Base-by-base conservation (phyloP, 202 grass and related monocot species). In the Dendrocalamus latiflorus region DNA sequence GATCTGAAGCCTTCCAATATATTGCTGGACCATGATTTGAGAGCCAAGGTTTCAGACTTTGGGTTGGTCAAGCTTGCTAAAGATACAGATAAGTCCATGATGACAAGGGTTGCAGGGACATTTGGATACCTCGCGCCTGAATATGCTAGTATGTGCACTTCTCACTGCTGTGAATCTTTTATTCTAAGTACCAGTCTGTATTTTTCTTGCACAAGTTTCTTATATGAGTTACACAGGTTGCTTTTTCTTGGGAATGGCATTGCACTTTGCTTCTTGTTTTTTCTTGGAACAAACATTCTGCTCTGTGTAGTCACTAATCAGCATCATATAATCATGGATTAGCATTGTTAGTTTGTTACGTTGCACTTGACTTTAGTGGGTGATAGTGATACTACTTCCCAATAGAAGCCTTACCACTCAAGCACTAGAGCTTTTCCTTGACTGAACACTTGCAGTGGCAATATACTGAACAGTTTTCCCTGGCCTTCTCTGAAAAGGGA, bases 121-220 rank as follows among this genome's bases (percentile, higher is more conserved):
- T n/a, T n/a, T n/a, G 94, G 94, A 49, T 97, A 97, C 84, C 94
- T 97, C 16, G 94, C 94, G 7, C 91, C 94, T 70, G 94, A 97
- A 77, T 97, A 97, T 84, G 94, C 91, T 33, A 91, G 94, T 97
- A 92, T 81, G 91, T 94, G 28, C 74, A 79, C 9, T 70, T 85
- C 61, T 88, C 62, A 60, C 54, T 50, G 13, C 81, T 66, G 21
- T 69, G 24, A 42, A 24, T 90, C 51, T 63, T 87, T 56, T 67
- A 62, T 74, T 79, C 20, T 78, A 51, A 39, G 21, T 51, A 75
- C n/a, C 43, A 36, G 34, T 73, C 15, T 78, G 3, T 10, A 73
- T 73, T 68, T 88, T 24, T 66, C 54, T 84, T 76, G 53, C 36
- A 39, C 51, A 74, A 44, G 6, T 39, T 68, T 74, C 9, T 59